A percentile compares a stretch with the other conserved stretches of the same genome.
Conservation (phyloP, 2,329 filamentous ascomycete genomes). For the Didymella arachidicola region DNA sequence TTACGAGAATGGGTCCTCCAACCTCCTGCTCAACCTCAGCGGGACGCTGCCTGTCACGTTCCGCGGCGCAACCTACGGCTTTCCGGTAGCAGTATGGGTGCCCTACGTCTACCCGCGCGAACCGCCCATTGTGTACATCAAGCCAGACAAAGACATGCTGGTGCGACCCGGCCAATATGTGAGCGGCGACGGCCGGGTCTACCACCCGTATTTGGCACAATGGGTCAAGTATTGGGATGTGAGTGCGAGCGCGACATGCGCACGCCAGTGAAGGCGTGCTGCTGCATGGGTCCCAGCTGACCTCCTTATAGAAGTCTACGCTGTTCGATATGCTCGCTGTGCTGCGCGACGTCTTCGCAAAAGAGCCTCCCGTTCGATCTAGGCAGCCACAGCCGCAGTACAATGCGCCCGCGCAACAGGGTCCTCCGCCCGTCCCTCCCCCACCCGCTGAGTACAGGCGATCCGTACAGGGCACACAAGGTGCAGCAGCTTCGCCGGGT, state of each 20-base stretch:
- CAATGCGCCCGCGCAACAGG: slow-evolving; percentile 39
- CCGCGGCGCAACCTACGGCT: slow-evolving; percentile 86
- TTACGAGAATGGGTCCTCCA: slow-evolving; percentile 85
- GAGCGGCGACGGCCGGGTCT: slow-evolving; percentile 88
- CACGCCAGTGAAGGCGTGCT: neutral
- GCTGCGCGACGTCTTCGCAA: slow-evolving; percentile 86
- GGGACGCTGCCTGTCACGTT: slow-evolving; percentile 93
- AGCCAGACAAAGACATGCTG: slow-evolving; percentile 85
- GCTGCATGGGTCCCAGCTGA: slow-evolving; percentile 20
- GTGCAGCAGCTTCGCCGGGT: slow-evolving; percentile 48
- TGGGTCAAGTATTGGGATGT: slow-evolving; percentile 94
- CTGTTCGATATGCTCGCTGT: slow-evolving; percentile 83
- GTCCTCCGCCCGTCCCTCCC: slow-evolving; percentile 65
- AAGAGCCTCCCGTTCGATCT: slow-evolving; percentile 90
- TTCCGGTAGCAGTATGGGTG: slow-evolving; percentile 91
- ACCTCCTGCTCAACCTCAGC: slow-evolving; percentile 82
- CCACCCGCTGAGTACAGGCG: slow-evolving; percentile 66
- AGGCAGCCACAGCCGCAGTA: slow-evolving; percentile 58
- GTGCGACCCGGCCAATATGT: slow-evolving; percentile 94
- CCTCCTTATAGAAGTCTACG: slow-evolving; percentile 72
- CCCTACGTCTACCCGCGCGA: slow-evolving; percentile 89
- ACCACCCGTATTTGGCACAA: slow-evolving; percentile 92
- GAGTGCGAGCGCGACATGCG: slow-evolving; percentile 60
- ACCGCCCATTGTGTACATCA: slow-evolving; percentile 86
- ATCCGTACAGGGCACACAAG: slow-evolving; percentile 42